Evolutionary conservation across 176 grass and related monocot species (phyloP), one percentile per base, ranked within the genome.

Genomic region (Puccinellia tenuiflora): DNA sequence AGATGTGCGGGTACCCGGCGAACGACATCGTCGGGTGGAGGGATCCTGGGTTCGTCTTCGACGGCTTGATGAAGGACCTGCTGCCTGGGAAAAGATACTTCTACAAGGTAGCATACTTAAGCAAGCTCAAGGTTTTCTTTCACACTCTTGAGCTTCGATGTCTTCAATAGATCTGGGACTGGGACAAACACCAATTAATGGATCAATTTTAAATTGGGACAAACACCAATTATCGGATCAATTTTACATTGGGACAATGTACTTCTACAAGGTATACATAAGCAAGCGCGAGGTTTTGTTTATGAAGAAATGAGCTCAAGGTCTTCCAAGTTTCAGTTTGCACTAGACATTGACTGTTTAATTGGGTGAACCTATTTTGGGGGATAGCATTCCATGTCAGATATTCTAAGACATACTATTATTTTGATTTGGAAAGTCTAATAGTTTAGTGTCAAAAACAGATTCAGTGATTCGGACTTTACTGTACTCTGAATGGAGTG

Each of bases 21-120:
- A 98, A 98, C 81, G 42, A 73, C 63, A 83, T 33, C 82, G 84
- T 95, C 24, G 93, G 68, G 22, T 98, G 96, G 96, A 93, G 96
- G 61, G 91, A 98, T 93, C 96, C 93, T 2, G 96, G 96, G 17
- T 98, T 95, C 85, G 90, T 95, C 61, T 94, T 93, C 80, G 87
- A 98, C 72, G 96, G 83, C 12, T 15, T 96, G 48, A 92, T 98
- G 85, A 91, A 81, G 42, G 90, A 73, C 46, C 80, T 98, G 88
- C 67, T 39, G 82, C 92, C 82, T 1, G 89, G 87, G 30, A 88
- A 61, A 65, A 90, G 40, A 68, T 98, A 98, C 20, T 95, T 85
- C 76, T 98, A 98, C 87, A 98, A 90, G 91, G 96, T 98, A 85
- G 75, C 50, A 17, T 22, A 12, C 38, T 8, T 16, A 10, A 14